A percentile compares a stretch with the other conserved stretches of the same genome.
These are phyloP conservation scores for Ophiosphaerella herpotricha DNA, from an alignment of 2,329 filamentous ascomycete species.

Conservation along the genomic window DNA sequence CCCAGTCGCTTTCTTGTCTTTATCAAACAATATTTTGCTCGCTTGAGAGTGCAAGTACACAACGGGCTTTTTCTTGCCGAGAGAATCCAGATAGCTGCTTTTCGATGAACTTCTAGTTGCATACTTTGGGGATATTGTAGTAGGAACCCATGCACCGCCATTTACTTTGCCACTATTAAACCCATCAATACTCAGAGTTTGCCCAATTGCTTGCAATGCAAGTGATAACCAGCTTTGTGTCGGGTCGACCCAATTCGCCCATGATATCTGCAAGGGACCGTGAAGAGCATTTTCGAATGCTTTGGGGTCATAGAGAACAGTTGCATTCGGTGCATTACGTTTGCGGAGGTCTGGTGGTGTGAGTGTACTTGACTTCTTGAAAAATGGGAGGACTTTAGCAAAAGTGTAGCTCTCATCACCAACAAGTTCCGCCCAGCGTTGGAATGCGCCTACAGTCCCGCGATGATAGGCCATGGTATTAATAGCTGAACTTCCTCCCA, in stretches of 20 bases:
- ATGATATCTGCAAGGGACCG: slow-evolving; percentile 32
- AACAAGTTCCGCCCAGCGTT: slow-evolving; percentile 18
- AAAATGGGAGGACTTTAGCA: slow-evolving; percentile 30
- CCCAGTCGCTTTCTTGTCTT: slow-evolving; percentile 26
- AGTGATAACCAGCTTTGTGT: slow-evolving; percentile 29
- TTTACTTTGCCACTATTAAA: slow-evolving; percentile 29
- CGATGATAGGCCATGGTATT: slow-evolving; percentile 32
- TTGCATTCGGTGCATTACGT: slow-evolving; percentile 24
- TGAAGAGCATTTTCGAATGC: slow-evolving; percentile 17
- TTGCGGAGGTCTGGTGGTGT: slow-evolving; percentile 21
- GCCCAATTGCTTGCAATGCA: slow-evolving; percentile 27
- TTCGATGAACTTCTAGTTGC: slow-evolving; percentile 27
- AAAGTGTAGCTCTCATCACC: slow-evolving; percentile 31
- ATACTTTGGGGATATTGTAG: slow-evolving; percentile 36
- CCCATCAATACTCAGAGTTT: slow-evolving; percentile 15
- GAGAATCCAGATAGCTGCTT: slow-evolving; percentile 21
- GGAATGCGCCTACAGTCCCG: slow-evolving; percentile 14
- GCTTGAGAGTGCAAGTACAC: slow-evolving; percentile 18
- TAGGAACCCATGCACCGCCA: slow-evolving; percentile 26
- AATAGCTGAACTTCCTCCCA: slow-evolving; percentile 33
- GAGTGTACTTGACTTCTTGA: slow-evolving; percentile 33
- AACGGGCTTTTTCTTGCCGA: slow-evolving; percentile 3
- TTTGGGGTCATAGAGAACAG: slow-evolving; percentile 18
- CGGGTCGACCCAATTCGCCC: slow-evolving; percentile 32
- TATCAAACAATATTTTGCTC: slow-evolving; percentile 21